phyloP scores from a whole-genome alignment of 2,329 filamentous ascomycete genomes.

The Periconia macrospinosa region DNA sequence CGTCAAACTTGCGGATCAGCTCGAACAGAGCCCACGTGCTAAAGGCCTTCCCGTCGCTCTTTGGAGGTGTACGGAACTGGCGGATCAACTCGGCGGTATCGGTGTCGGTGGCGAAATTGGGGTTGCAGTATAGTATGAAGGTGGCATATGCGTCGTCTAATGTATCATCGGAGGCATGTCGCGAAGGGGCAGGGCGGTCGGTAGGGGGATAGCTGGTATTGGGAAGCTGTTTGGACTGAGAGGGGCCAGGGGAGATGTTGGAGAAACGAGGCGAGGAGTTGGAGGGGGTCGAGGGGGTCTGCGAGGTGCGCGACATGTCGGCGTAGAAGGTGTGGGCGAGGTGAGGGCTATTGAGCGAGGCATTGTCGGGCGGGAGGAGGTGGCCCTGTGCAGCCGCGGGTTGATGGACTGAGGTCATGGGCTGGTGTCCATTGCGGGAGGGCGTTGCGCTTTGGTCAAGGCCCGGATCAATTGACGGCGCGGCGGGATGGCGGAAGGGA shows the following conservation, averaged over 20 bases:
- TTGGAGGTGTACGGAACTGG: conserved; percentile 77
- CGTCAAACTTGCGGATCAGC: conserved; percentile 76
- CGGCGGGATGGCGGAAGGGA: conserved; percentile 39
- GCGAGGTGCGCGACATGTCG: conserved; percentile 40
- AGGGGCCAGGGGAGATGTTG: conserved; percentile 34
- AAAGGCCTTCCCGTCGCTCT: conserved; percentile 85
- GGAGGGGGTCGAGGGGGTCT: conserved; percentile 41
- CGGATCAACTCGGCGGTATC: conserved; percentile 73
- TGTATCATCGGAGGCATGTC: conserved; percentile 66
- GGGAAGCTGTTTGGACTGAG: conserved; percentile 34
- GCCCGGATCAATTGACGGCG: conserved; percentile 40
- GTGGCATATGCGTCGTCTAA: conserved; percentile 81
- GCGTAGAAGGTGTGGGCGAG: conserved; percentile 40
- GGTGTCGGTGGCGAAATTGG: conserved; percentile 68
- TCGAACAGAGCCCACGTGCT: conserved; percentile 76
- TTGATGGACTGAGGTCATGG: conserved; percentile 34
- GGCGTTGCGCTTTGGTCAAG: conserved; percentile 38
- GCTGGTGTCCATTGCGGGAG: conserved; percentile 37
- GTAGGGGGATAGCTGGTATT: conserved; percentile 40
- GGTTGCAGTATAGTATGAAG: conserved; percentile 92
- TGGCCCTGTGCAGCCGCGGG: conserved; percentile 23
- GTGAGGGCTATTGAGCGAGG: conserved; percentile 28
- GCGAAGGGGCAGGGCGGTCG: conserved; percentile 65
- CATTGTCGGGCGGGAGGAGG: conserved; percentile 41
- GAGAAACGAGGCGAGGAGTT: conserved; percentile 44